Percentiles rank a stretch among this genome's conserved stretches.
Evolutionary conservation across 106 monocot species (phyloP).

Genomic region (Dendrobium catenatum): DNA sequence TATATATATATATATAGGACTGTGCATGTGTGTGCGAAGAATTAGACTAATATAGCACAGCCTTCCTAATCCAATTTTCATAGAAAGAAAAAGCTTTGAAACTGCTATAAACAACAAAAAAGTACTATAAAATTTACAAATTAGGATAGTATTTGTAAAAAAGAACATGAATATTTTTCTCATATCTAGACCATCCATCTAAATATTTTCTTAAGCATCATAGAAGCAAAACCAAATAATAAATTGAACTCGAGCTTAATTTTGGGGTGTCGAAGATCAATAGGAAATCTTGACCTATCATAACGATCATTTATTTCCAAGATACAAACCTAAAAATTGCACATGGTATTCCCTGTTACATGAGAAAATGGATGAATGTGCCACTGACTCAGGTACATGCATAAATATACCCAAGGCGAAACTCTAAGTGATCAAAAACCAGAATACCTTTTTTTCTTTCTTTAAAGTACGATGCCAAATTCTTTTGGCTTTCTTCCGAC

Average conservation of each 20-base stretch:
- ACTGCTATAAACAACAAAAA: too few relatives aligned
- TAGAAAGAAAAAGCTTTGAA: too few relatives aligned
- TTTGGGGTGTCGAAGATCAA: neutral
- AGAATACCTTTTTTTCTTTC: slow-evolving; percentile 8
- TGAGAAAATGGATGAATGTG: neutral
- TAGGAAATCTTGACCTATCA: neutral
- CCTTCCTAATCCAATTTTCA: too few relatives aligned
- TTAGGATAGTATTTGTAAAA: neutral
- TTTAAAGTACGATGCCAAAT: neutral
- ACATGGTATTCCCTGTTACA: neutral
- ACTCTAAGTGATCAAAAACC: neutral
- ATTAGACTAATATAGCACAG: too few relatives aligned
- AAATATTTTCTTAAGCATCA: neutral
- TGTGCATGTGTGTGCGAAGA: too few relatives aligned
- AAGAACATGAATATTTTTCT: neutral
- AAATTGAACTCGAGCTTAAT: neutral
- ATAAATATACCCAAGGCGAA: neutral
- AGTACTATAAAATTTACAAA: too few relatives aligned
- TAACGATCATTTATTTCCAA: neutral
- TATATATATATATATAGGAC: neutral
- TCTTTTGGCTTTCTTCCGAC: slow-evolving; percentile 5
- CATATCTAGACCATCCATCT: neutral
- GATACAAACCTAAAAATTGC: neutral
- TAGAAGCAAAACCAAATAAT: neutral
- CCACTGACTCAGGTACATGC: neutral